phyloP scores from a whole-genome alignment of 441 rosid species.

The Erodium chrysanthum region DNA sequence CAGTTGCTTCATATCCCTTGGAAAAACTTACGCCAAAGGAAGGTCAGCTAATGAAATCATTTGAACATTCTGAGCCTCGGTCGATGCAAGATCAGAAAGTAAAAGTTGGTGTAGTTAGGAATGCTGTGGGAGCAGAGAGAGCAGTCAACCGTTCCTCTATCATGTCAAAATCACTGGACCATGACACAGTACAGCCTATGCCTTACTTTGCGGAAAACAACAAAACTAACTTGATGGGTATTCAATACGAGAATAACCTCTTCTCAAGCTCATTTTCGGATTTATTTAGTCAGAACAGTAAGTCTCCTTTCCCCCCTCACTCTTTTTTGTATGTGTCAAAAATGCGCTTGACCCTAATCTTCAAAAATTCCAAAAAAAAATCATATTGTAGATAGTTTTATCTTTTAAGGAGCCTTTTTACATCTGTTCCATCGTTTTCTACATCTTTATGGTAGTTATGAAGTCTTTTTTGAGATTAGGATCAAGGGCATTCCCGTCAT shows the following conservation, averaged over 20 bases:
- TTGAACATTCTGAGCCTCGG: no score
- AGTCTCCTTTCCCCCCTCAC: constrained; percentile 18
- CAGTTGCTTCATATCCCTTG: constrained; percentile 8
- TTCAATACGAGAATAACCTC: constrained; percentile 41
- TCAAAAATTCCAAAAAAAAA: no score
- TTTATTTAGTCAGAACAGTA: constrained; percentile 40
- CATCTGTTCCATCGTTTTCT: no score
- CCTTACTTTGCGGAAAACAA: constrained; percentile 22
- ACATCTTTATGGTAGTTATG: no score
- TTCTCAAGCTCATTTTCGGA: constrained; percentile 57
- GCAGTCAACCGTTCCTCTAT: constrained; percentile 25
- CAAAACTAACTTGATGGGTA: constrained; percentile 25
- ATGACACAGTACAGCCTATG: constrained; percentile 18
- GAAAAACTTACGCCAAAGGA: no score
- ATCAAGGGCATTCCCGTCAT: no score
- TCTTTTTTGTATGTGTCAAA: background rate
- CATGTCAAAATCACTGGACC: constrained; percentile 22
- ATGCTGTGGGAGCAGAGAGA: constrained; percentile 31
- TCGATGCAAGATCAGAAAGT: background rate
- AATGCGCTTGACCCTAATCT: no score
- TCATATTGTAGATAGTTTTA: no score
- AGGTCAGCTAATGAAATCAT: no score
- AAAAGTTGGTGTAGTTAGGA: constrained; percentile 19
- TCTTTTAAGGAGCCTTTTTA: no score
- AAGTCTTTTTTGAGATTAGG: no score